A percentile compares a stretch with the other conserved stretches of the same genome.
Conservation (phyloP, 352 stramenopile species). For the Phytopythium delawarense region DNA sequence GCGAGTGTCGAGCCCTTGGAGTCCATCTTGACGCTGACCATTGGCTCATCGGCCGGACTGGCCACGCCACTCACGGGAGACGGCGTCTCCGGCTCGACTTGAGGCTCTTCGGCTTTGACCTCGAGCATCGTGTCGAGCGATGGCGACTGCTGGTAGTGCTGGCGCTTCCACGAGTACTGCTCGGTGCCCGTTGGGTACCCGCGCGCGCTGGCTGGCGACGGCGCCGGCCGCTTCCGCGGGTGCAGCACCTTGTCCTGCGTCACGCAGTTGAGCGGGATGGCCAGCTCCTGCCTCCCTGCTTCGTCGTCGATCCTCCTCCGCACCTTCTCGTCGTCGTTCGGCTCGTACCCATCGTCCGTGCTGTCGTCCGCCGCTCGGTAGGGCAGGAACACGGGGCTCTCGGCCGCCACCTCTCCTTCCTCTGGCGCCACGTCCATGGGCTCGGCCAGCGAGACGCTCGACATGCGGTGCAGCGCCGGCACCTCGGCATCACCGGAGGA, state of each 20-base stretch:
- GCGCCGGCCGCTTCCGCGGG: constrained; percentile 32
- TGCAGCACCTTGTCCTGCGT: constrained; percentile 37
- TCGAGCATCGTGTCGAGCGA: neutral
- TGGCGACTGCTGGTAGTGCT: constrained; percentile 10
- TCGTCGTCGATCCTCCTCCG: constrained; percentile 8
- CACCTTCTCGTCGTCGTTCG: constrained; percentile 21
- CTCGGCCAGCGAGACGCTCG: constrained; percentile 32
- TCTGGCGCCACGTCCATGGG: constrained; percentile 16
- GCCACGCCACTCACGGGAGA: neutral
- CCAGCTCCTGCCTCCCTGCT: neutral
- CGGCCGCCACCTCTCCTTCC: constrained; percentile 12
- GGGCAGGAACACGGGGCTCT: constrained; percentile 6
- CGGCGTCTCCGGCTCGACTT: neutral
- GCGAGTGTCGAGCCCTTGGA: constrained; percentile 13
- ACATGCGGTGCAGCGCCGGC: constrained; percentile 38
- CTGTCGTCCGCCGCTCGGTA: constrained; percentile 12
- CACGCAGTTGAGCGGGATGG: constrained; percentile 40
- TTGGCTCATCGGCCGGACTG: neutral
- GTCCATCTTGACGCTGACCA: constrained; percentile 3
- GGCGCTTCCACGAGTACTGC: constrained; percentile 34
- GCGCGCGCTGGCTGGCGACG: constrained; percentile 23
- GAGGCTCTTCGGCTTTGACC: constrained; percentile 1
- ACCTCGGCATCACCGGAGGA: neutral
- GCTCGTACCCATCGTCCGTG: constrained; percentile 16
- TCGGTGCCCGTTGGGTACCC: constrained; percentile 14